Evolutionary conservation across 2,329 filamentous ascomycete genomes (phyloP), one percentile per base, ranked within the genome.

Genomic region (Pezicula radicicola): DNA sequence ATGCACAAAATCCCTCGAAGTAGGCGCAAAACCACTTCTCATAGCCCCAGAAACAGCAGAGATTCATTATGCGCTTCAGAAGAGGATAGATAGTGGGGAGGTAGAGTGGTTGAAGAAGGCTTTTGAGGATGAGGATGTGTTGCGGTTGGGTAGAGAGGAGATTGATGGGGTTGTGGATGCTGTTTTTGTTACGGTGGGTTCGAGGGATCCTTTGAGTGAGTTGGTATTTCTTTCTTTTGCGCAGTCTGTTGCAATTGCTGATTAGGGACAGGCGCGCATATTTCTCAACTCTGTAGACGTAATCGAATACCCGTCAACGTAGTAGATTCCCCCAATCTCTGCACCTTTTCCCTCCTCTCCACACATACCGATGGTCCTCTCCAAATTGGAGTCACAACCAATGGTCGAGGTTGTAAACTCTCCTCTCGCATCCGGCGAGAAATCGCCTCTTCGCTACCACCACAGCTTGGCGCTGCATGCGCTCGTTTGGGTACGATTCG

Each of bases 371-470:
- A 97, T 64, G 94, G 94, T 0, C 93, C 94, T 9, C 77, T 99
- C 39, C 94, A 97, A 67, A 87, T 99, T 55, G 94, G 94, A 55
- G 88, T 99, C 52, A 97, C 94, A 3, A 97, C 94, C 1, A 97
- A 95, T 53, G 93, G 94, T 18, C 87, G 89, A 62, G 94, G 94
- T 2, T 97, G 94, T 75, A 97, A 96, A 71, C 80, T 99, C 28
- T 90, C 94, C 6, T 90, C 91, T 9, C 81, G 94, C 25, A 90
- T 99, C 62, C 84, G 92, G 15, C 82, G 94, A 51, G 94, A 97
- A 64, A 88, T 99, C 55, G 88, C 90, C 2, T 81, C 91, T 0
- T 83, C 85, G 0, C 76, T 99, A 3, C 94, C 94, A 0, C 68
- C 76, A 2, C 79, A 88, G 16, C 78, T 97, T 6, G 94, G 94